phyloP scores from a whole-genome alignment of 768 basidiomycete genomes.

The Macrolepiota dolichaula region DNA sequence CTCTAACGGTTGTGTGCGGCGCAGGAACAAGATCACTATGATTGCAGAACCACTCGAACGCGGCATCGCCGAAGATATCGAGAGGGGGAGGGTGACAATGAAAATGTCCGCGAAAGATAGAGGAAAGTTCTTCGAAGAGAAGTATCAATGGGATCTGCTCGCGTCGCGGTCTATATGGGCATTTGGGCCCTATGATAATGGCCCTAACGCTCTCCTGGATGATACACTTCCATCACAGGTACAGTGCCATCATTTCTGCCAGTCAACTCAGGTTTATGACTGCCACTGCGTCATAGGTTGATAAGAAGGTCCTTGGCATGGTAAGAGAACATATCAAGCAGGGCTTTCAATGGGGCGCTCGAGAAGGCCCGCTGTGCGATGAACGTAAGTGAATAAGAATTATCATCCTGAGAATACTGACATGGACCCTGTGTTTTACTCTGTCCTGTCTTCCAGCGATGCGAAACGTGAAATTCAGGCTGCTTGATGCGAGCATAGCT shows the following conservation, averaged over 20 bases:
- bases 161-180: constrained; percentile 99
- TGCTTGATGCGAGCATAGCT: constrained; percentile 89
- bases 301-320: constrained; percentile 86
- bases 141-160: constrained; percentile 97
- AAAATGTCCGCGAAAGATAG: constrained; percentile 94
- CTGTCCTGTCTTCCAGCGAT: constrained; percentile 58
- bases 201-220: constrained; percentile 90
- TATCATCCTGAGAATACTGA: neutral
- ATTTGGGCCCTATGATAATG: constrained; percentile 95
- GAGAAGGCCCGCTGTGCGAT: constrained; percentile 97
- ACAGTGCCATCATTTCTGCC: constrained; percentile 6
- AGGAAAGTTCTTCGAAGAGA: constrained; percentile 93
- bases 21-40: constrained; percentile 97
- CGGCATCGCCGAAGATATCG: constrained; percentile 95
- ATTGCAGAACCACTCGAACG: constrained; percentile 97
- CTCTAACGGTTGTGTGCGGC: constrained; percentile 7
- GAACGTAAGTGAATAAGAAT: constrained; percentile 74
- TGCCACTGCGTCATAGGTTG: constrained; percentile 49
- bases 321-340: constrained; percentile 97
- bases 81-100: constrained; percentile 90
- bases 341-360: constrained; percentile 98
- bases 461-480: constrained; percentile 97
- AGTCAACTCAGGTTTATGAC: neutral
- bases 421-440: neutral
- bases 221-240: constrained; percentile 96